A percentile compares a stretch with the other conserved stretches of the same genome.
Evolutionary conservation across 768 basidiomycete species (phyloP).

Genomic region (Trametes cingulata): DNA sequence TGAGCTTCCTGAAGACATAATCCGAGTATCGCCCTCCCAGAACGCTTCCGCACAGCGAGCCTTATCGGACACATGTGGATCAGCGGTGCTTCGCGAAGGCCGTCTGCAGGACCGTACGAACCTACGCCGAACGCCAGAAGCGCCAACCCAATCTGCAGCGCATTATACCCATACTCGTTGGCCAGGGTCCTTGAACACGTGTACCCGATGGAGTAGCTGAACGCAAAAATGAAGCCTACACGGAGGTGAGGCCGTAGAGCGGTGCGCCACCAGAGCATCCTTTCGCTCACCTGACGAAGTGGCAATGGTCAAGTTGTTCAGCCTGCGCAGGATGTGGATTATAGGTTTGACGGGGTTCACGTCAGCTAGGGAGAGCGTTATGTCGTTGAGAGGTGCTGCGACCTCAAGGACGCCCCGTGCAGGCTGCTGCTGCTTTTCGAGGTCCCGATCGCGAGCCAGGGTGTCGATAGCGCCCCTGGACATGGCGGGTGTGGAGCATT

Average conservation of each 20-base stretch:
- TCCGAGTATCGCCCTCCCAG: constrained; percentile 64
- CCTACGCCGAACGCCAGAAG: constrained; percentile 75
- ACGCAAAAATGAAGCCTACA: constrained; percentile 69
- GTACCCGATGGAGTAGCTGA: constrained; percentile 70
- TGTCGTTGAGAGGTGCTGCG: constrained; percentile 14
- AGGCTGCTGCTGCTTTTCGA: constrained; percentile 30
- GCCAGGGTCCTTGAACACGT: constrained; percentile 72
- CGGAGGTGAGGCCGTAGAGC: too few species aligned
- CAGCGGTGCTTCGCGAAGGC: neutral
- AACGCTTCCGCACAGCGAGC: constrained; percentile 53
- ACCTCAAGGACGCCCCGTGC: neutral
- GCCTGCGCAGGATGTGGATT: constrained; percentile 52
- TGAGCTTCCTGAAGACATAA: constrained; percentile 43
- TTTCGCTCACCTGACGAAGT: constrained; percentile 57
- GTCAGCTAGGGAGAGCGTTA: constrained; percentile 64
- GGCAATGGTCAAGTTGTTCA: constrained; percentile 69
- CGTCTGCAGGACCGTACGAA: constrained; percentile 27
- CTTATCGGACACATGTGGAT: constrained; percentile 26
- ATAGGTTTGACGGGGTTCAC: constrained; percentile 77
- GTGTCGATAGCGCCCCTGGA: constrained; percentile 1
- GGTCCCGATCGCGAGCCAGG: constrained; percentile 14
- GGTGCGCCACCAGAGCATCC: too few species aligned
- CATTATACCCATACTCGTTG: constrained; percentile 59
- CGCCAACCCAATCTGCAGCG: constrained; percentile 74
- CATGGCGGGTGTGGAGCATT: neutral